Evolutionary conservation across 2,329 filamentous ascomycete genomes (phyloP).

Genomic region (Piedraia hortae): DNA sequence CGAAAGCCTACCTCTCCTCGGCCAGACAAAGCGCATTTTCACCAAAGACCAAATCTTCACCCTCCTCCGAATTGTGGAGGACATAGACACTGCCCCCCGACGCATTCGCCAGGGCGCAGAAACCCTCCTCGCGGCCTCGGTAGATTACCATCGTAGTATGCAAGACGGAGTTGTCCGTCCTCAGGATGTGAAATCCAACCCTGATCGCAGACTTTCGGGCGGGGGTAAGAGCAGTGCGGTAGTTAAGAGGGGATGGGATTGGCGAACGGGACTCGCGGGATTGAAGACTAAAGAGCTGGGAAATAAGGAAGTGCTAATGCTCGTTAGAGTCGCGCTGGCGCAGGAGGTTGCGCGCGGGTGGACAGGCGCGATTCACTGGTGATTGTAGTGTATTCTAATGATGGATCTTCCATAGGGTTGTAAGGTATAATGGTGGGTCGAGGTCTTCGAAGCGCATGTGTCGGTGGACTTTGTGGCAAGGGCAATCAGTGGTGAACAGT

Average conservation of each 20-base stretch:
- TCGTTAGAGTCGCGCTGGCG: conserved; percentile 45
- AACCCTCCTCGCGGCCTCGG: conserved; percentile 6
- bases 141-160: conserved; percentile 6
- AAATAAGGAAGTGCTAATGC: conserved; percentile 42
- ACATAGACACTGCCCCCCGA: conserved; percentile 7
- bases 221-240: conserved; percentile 15
- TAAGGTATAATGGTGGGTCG: too few relatives aligned
- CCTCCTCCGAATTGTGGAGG: conserved; percentile 8
- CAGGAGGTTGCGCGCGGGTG: conserved; percentile 44
- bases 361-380: conserved; percentile 9
- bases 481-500: too few relatives aligned
- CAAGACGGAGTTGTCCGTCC: conserved; percentile 3
- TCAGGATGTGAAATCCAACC: too few relatives aligned
- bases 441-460: too few relatives aligned
- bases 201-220: too few relatives aligned
- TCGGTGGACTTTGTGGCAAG: too few relatives aligned
- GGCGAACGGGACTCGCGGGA: conserved; percentile 23
- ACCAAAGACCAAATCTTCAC: conserved; percentile 8
- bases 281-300: conserved; percentile 22
- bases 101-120: conserved; percentile 9
- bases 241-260: conserved; percentile 35
- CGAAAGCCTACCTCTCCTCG: conserved; percentile 54
- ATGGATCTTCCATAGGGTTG: too few relatives aligned
- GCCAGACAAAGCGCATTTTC: conserved; percentile 19
- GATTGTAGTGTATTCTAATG: too few relatives aligned